Evolutionary conservation across 768 basidiomycete genomes (phyloP), one percentile per base, ranked within the genome.

Genomic region (Pleurotus tuber-regium): DNA sequence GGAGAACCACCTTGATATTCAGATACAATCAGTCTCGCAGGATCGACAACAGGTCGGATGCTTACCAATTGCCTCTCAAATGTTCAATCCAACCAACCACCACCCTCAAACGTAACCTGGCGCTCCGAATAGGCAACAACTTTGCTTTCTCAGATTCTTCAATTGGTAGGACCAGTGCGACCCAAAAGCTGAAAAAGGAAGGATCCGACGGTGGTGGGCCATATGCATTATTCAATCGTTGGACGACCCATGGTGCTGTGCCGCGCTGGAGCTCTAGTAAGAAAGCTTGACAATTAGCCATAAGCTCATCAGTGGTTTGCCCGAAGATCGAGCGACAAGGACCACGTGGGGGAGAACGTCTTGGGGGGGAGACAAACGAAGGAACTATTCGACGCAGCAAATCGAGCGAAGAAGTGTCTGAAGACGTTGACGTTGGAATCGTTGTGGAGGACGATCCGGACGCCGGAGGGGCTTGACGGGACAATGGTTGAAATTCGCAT

Each of bases 51-150:
- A 57, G 30, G 64, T 48, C 51, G 51, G 55, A 42, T 59, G 42
- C 52, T 38, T 41, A 79, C 78, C 77, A 80, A 58, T 78, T 75
- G 62, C 68, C 73, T 60, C 75, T 75, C 38, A 78, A 64, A 63
- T 75, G 72, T 70, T 97, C 92, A 61, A 98, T 95, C 96, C 96
- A 98, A 61, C 92, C 89, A 23, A 90, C 89, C 52, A 97, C 87
- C 59, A 98, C 75, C 51, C 87, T 75, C 49, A 98, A 70, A 26
- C 96, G 77, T 55, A 97, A 73, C 23, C 87, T 78, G 0, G 89
- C 77, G 48, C 83, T 89, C 53, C 84, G 80, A 46, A 95, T 85
- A 1, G 92, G 89, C 9, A 95, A 74, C 7, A 98, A 77, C 60
- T 93, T 88, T 10, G 92, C 75, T 66, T 94, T 92, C 71, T 93